Evolutionary conservation across 2,329 filamentous ascomycete genomes (phyloP).

Genomic region (Corinectria fuckeliana): DNA sequence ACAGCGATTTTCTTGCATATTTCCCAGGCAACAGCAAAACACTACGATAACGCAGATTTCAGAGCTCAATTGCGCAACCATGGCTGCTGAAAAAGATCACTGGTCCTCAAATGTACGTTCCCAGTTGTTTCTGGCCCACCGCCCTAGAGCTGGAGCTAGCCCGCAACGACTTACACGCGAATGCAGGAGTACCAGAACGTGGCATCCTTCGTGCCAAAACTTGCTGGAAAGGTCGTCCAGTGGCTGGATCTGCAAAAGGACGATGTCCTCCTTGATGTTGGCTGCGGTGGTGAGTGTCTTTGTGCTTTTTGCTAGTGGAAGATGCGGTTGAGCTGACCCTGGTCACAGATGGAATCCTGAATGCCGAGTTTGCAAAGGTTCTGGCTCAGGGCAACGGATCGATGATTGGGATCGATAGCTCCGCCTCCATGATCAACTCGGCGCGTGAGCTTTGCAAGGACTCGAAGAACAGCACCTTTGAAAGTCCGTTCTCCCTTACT

Average conservation of each 20-base stretch:
- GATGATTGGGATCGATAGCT: constrained; percentile 66
- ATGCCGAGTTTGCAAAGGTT: constrained; percentile 57
- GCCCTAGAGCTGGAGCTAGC: background rate
- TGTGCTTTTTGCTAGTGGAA: background rate
- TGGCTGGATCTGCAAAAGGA: constrained; percentile 65
- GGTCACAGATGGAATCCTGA: constrained; percentile 62
- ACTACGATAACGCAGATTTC: background rate
- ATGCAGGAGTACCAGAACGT: constrained; percentile 63
- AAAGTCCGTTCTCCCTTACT: constrained; percentile 42
- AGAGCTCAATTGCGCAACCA: constrained; percentile 9
- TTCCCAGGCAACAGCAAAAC: background rate
- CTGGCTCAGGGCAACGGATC: constrained; percentile 53
- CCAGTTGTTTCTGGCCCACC: background rate
- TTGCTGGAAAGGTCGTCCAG: constrained; percentile 62
- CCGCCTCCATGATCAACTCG: constrained; percentile 62
- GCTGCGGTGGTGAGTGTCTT: constrained; percentile 63
- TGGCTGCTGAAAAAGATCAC: constrained; percentile 37
- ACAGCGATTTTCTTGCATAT: background rate
- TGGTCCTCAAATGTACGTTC: constrained; percentile 38
- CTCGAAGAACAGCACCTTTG: constrained; percentile 51
- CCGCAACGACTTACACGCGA: constrained; percentile 25
- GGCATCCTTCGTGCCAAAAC: constrained; percentile 68
- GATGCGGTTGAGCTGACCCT: constrained; percentile 10
- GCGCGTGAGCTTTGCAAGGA: constrained; percentile 51
- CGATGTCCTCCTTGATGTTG: constrained; percentile 67